Percentiles rank a stretch among this genome's conserved stretches.
These are phyloP conservation scores for Fusarium redolens DNA, from an alignment of 2,329 filamentous ascomycete species.

Conservation along the genomic window DNA sequence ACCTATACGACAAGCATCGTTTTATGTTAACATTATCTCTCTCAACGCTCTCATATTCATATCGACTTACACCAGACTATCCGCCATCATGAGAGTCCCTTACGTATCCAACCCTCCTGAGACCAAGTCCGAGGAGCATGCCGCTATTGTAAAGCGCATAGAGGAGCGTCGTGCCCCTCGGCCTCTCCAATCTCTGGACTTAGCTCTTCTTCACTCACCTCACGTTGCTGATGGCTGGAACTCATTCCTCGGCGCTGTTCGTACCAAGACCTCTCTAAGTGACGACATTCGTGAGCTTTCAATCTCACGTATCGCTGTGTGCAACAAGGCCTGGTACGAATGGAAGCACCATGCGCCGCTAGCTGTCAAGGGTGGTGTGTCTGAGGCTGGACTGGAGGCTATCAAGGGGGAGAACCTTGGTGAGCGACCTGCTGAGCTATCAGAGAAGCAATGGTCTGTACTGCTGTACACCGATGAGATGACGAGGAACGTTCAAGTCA, in stretches of 20 bases:
- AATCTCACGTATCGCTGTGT: slow-evolving; percentile 82
- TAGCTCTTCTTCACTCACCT: slow-evolving; percentile 79
- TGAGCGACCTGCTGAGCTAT: slow-evolving; percentile 56
- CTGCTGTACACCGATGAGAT: slow-evolving; percentile 84
- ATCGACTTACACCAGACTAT: slow-evolving; percentile 17
- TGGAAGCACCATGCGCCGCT: slow-evolving; percentile 84
- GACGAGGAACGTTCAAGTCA: slow-evolving; percentile 78
- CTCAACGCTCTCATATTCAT: background rate
- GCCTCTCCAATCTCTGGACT: slow-evolving; percentile 79
- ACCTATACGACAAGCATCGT: background rate
- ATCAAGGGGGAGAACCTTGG: slow-evolving; percentile 52
- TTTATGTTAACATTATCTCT: background rate
- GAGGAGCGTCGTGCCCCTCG: slow-evolving; percentile 73
- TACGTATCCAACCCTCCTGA: slow-evolving; percentile 68
- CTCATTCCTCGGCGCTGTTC: slow-evolving; percentile 72
- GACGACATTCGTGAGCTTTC: slow-evolving; percentile 77
- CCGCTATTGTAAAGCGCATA: slow-evolving; percentile 72
- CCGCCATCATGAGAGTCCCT: slow-evolving; percentile 70
- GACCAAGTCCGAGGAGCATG: slow-evolving; percentile 58
- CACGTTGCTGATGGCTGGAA: slow-evolving; percentile 82
- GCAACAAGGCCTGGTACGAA: slow-evolving; percentile 87
- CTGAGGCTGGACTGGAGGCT: slow-evolving; percentile 60
- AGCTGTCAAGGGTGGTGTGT: slow-evolving; percentile 67
- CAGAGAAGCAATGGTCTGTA: slow-evolving; percentile 73
- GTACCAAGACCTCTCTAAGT: slow-evolving; percentile 62